phyloP scores from a whole-genome alignment of 306 rosid species.

The Cicer judaicum region DNA sequence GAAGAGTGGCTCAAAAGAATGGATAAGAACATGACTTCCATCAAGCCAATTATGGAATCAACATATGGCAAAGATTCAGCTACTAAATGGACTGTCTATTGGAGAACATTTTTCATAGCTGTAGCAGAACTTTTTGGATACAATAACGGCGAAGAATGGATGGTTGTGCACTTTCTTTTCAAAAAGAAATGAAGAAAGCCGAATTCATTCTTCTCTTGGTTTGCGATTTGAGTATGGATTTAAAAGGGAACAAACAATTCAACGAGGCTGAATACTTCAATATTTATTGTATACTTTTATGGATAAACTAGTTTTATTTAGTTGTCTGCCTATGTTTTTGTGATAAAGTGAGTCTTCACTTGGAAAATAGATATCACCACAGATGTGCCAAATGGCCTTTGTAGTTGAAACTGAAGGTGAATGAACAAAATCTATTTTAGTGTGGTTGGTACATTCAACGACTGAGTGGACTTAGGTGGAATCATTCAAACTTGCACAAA shows the following conservation, averaged over 20 bases:
- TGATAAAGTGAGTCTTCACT: not conserved
- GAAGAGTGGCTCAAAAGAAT: slow-evolving; percentile 98
- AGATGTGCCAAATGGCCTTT: not conserved
- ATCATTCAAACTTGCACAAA: too few relatives aligned
- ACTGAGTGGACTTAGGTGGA: too few relatives aligned
- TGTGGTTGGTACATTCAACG: not conserved
- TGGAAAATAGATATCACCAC: not conserved
- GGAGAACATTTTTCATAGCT: slow-evolving; percentile 93
- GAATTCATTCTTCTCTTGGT: slow-evolving; percentile 12
- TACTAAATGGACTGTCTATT: slow-evolving; percentile 86
- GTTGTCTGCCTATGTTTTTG: not conserved
- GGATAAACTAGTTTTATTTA: slow-evolving; percentile 1
- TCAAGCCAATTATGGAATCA: slow-evolving; percentile 84
- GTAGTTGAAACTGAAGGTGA: not conserved
- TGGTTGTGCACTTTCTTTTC: slow-evolving; percentile 80
- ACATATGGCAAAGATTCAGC: slow-evolving; percentile 87
- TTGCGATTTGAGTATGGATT: not conserved
- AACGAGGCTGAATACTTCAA: slow-evolving; percentile 5
- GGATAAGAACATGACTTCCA: slow-evolving; percentile 57
- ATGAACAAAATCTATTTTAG: not conserved
- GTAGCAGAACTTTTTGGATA: slow-evolving; percentile 91
- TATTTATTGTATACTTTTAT: not conserved
- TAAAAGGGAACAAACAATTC: not conserved
- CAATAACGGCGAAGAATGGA: slow-evolving; percentile 92
- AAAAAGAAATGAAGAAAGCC: slow-evolving; percentile 60